Evolutionary conservation across 1,284 basidiomycete genomes (phyloP), one percentile per base, ranked within the genome.

Genomic region (Cutaneotrichosporon cavernicola): DNA sequence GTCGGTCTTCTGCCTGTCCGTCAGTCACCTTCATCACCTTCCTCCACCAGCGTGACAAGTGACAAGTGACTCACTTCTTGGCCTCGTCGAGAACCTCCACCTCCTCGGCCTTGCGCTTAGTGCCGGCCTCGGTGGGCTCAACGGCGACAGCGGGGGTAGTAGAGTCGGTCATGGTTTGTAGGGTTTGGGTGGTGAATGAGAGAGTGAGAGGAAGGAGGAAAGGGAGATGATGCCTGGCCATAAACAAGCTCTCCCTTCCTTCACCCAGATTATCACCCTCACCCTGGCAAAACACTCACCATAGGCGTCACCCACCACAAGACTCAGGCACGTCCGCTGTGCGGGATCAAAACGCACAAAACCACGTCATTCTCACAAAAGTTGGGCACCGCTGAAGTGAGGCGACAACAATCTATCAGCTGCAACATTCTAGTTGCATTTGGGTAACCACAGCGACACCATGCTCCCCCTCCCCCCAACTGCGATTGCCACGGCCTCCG

Each of bases 61-160:
- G 46, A 68, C 26, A 26, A 26, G 26, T 26, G 46, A 68, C 70
- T 53, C 63, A 75, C 74, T 76, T 75, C 67, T 77, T 75, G 46
- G 43, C 43, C 52, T 71, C 72, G 21, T 63, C 68, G 18, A 52
- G 62, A 21, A 6, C 62, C 5, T 51, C 50, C 32, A 30, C 64
- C 6, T 72, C 72, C 56, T 70, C 73, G 21, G 73, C 70, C 64
- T 73, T 73, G 57, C 72, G 69, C 68, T 74, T 74, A 14, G 70
- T 69, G 46, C 70, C 71, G 30, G 62, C 67, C 51, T 65, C 60
- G 49, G 68, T 53, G 38, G 49, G 26, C 61, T 52, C 58, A 14
- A 11, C 32, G 21, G 47, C 22, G 21, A 49, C n/a, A 21, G 47
- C 31, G 11, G 58, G 43, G 22, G 63, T 57, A 40, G 63, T 38